Base-by-base conservation (phyloP, 768 basidiomycete genomes). In the Boletus subcaerulescens region DNA sequence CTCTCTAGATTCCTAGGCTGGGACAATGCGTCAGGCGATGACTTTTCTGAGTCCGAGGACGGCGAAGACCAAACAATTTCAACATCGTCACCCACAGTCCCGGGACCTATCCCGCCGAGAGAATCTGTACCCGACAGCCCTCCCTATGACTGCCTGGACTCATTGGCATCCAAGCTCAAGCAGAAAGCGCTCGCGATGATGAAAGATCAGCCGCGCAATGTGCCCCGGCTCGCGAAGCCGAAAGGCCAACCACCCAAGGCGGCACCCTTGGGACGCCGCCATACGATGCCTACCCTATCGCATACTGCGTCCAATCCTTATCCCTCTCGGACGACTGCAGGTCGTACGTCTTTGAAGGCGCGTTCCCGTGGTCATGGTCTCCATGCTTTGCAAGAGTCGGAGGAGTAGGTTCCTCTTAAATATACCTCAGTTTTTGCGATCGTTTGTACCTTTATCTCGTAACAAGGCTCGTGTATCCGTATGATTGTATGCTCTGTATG, bases 271-370 rank as follows among this genome's bases (percentile, higher is more conserved):
- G 60, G 52, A 42, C 65, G 60, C 5, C 39, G 58, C 8, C 43
- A 58, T 40, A 56, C 66, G 14, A 57, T 65, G 57, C 66, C 66
- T 1, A 1, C 42, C n/a, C 11, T 59, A 26, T 42, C 22, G 12
- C n/a, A 10, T 13, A 31, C 35, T 4, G 3, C 20, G 4, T 38
- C 49, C 14, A 24, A 5, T 9, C 24, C 48, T 20, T 9, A 22
- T 47, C 10, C 52, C 26, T 39, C 47, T 53, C 50, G 36, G 8
- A 26, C 35, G 5, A 4, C 50, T 13, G 13, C n/a, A 7, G n/a
- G 7, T 35, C 50, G 41, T 13, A 14, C 10, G 9, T 15, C 48
- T 17, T 50, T 56, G 11, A 49, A 35, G 41, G 32, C 11, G 11
- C 32, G 5, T 24, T 24, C 11, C 32, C 24, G 20, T 24, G 47